Base-by-base conservation (phyloP, 257 asterid genomes). In the Dorcoceras hygrometricum region DNA sequence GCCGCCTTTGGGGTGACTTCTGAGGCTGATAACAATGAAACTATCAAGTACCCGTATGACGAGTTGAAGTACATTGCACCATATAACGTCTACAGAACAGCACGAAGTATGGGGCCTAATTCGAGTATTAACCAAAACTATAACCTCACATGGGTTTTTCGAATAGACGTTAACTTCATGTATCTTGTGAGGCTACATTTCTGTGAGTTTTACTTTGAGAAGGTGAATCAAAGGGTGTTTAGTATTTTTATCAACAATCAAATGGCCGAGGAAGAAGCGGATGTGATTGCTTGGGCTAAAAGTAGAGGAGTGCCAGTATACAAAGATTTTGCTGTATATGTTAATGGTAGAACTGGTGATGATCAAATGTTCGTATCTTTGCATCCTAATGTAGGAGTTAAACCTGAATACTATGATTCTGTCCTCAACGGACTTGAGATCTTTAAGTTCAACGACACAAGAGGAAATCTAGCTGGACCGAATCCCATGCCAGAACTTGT, bases 171-270 rank as follows among this genome's bases (percentile, higher is more conserved):
- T 0, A 79, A 78, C 25, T 91, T 82, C 73, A 87, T 83, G 9
- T 91, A 89, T 61, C 81, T 91, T 6, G 78, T 89, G 74, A 84
- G 96, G 81, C 73, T 91, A 14, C 97, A 91, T 75, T 87, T 91
- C 76, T 89, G 92, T 58, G 97, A 91, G 43, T 82, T 50, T 61
- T 58, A 67, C 22, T 71, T 86, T 28, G 72, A 73, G 0, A 79
- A 73, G 74, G 77, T 77, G 63, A 89, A 89, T 46, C 88, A 86
- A 80, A 81, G 82, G 83, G 92, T 81, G 67, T 89, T 91, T 32
- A 67, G 50, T 8, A 64, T 89, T n/a, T 80, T 75, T 46, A 76
- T 91, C 4, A 82, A 87, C 51, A 80, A 82, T 54, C 79, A 63
- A 62, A 81, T 87, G n/a, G 95, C 95, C 0, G 73, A 71, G 69